Evolutionary conservation across 352 stramenopile genomes (phyloP).

Genomic region (Elongisporangium senticosum): DNA sequence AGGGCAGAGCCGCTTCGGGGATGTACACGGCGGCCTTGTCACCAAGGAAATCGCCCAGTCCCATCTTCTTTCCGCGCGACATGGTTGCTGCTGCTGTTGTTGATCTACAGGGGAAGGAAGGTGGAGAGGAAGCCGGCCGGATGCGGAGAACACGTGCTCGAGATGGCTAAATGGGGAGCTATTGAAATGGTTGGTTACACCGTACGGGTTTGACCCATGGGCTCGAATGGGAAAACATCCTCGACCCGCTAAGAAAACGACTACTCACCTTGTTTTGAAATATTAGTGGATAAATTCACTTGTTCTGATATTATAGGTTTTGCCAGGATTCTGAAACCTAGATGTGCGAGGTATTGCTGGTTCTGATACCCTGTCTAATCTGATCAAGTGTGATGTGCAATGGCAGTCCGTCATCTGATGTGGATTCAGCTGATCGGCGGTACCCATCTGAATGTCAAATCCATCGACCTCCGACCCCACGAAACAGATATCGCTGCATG

Average conservation of each 20-base stretch:
- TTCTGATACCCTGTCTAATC: not conserved
- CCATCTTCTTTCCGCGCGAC: constrained; percentile 65
- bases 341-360: not conserved
- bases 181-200: not conserved
- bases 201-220: not conserved
- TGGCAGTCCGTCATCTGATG: no score
- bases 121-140: not conserved
- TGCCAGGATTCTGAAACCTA: not conserved
- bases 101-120: not conserved
- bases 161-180: not conserved
- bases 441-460: no score
- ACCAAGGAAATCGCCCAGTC: constrained; percentile 67
- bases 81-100: constrained; percentile 18
- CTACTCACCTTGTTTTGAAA: not conserved
- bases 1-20: constrained; percentile 50
- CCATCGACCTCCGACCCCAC: no score
- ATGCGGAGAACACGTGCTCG: not conserved
- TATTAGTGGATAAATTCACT: not conserved
- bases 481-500: no score
- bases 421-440: no score
- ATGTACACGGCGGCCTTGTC: constrained; percentile 57
- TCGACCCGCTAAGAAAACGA: not conserved
- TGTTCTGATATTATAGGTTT: not conserved
- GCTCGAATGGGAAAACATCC: not conserved
- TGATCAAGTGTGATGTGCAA: not conserved